Conservation (phyloP, 441 rosid species). For the Adansonia grandidieri region DNA sequence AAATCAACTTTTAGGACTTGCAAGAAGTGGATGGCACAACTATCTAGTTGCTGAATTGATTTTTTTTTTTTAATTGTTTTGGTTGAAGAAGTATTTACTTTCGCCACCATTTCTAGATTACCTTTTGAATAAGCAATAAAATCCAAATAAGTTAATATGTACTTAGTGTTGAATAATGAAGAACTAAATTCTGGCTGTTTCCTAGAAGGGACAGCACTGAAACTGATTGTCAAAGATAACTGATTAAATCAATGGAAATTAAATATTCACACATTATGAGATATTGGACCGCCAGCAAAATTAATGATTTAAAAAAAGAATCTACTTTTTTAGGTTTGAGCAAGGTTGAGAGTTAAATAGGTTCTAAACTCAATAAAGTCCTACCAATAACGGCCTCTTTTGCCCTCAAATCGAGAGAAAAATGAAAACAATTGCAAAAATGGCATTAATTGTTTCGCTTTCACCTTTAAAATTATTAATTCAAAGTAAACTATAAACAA, state of each 20-base stretch:
- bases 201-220: background rate
- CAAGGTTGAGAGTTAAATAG: background rate
- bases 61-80: background rate
- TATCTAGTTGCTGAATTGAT: background rate
- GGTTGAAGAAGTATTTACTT: background rate
- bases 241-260: background rate
- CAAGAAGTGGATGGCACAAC: background rate
- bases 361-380: background rate
- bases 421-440: background rate
- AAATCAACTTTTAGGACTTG: background rate
- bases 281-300: background rate
- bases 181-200: background rate
- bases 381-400: background rate
- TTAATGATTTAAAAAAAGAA: background rate
- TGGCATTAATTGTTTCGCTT: background rate
- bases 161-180: background rate
- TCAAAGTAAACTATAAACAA: background rate
- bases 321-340: too few relatives aligned
- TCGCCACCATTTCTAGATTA: background rate
- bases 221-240: background rate
- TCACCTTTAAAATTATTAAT: background rate
- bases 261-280: background rate
- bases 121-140: background rate
- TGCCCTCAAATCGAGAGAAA: background rate
- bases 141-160: background rate